phyloP scores from a whole-genome alignment of 2,329 filamentous ascomycete species.

The Apiospora marii region DNA sequence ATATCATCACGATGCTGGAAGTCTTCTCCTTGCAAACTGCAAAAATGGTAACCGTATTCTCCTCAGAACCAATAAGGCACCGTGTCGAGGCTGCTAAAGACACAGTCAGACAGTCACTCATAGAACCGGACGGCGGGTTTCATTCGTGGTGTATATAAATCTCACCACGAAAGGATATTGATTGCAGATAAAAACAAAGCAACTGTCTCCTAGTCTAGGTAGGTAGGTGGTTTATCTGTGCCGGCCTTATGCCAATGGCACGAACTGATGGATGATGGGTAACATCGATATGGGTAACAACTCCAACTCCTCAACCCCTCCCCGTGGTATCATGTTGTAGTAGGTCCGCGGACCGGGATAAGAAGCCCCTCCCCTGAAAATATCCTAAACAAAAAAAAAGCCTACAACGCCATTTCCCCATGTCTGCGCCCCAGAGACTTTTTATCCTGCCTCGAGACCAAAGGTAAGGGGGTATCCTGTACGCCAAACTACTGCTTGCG shows the following conservation, averaged over 20 bases:
- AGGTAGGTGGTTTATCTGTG: neutral
- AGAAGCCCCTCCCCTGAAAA: neutral
- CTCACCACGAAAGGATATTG: slow-evolving; percentile 14
- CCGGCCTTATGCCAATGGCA: neutral
- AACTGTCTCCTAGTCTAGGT: slow-evolving; percentile 1
- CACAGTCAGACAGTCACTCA: neutral
- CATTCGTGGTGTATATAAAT: neutral
- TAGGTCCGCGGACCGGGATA: neutral
- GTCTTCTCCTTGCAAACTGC: neutral
- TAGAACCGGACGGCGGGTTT: neutral
- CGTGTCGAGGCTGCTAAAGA: too few species aligned
- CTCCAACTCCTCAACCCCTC: slow-evolving; percentile 10
- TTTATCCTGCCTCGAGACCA: slow-evolving; percentile 21
- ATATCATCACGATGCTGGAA: neutral
- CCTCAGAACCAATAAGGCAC: too few species aligned
- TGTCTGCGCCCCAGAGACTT: slow-evolving; percentile 27
- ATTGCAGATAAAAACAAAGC: slow-evolving; percentile 20
- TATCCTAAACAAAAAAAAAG: slow-evolving; percentile 13
- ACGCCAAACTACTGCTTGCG: slow-evolving; percentile 20
- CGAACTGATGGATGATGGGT: neutral
- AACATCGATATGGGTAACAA: slow-evolving; percentile 3
- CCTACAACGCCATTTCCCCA: slow-evolving; percentile 30
- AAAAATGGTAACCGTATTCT: neutral
- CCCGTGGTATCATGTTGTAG: slow-evolving; percentile 17
- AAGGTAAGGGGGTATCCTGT: slow-evolving; percentile 8